Conservation (phyloP, 75 land plant genomes). For the Azolla pinnata region DNA sequence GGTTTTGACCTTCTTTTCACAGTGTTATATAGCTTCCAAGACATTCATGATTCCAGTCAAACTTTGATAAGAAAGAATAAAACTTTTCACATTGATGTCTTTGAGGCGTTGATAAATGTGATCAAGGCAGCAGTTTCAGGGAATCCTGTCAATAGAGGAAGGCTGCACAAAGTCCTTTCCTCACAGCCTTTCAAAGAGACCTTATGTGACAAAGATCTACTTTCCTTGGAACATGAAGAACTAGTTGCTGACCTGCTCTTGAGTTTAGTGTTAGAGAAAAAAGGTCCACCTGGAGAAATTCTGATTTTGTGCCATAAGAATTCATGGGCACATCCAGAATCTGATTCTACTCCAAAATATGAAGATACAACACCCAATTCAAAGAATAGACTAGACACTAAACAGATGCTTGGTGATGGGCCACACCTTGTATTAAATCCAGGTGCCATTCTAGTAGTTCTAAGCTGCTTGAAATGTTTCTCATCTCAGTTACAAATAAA, state of each 20-base stretch:
- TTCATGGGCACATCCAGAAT: no score
- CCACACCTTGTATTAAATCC: not conserved
- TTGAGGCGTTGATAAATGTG: slow-evolving; percentile 66
- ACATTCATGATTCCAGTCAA: slow-evolving; percentile 16
- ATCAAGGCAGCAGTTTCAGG: slow-evolving; percentile 60
- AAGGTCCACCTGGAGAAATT: not conserved
- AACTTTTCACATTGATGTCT: slow-evolving; percentile 38
- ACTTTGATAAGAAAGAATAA: slow-evolving; percentile 12
- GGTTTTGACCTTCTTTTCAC: slow-evolving; percentile 87
- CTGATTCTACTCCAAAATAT: no score
- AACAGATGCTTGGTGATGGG: no score
- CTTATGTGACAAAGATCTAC: slow-evolving; percentile 66
- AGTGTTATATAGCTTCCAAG: slow-evolving; percentile 62
- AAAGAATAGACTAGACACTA: no score
- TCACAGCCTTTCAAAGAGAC: slow-evolving; percentile 69
- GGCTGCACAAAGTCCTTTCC: slow-evolving; percentile 54
- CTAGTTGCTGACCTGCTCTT: slow-evolving; percentile 66
- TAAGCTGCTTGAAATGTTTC: slow-evolving; percentile 44
- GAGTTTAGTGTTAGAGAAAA: slow-evolving; percentile 75
- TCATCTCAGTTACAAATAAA: slow-evolving; percentile 85
- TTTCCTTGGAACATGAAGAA: slow-evolving; percentile 69
- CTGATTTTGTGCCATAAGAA: not conserved
- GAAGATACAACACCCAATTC: no score
- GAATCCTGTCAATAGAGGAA: slow-evolving; percentile 58
- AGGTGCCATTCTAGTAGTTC: slow-evolving; percentile 7